Percentiles rank a stretch among this genome's conserved stretches.
Evolutionary conservation across 2,329 filamentous ascomycete species (phyloP).

Genomic region (Fusarium fujikuroi): DNA sequence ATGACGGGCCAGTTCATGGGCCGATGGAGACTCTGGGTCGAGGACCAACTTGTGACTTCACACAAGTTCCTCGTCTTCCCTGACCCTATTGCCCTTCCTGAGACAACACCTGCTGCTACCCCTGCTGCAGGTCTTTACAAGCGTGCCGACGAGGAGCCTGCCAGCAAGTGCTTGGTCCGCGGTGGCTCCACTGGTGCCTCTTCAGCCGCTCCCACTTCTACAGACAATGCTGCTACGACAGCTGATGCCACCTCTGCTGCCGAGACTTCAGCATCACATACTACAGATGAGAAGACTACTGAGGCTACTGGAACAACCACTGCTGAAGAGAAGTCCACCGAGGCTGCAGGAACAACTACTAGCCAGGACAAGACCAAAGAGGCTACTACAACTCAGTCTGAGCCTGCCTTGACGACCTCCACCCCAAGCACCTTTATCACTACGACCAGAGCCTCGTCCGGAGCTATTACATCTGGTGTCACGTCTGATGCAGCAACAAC

Average conservation of each 20-base stretch:
- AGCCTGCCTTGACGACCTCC: neutral
- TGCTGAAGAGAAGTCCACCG: neutral
- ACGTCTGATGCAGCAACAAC: neutral
- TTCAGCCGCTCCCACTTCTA: neutral
- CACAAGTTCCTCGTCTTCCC: slow-evolving; percentile 21
- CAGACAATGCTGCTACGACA: neutral
- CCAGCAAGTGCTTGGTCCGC: slow-evolving; percentile 12
- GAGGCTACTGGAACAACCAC: neutral
- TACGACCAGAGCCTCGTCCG: neutral
- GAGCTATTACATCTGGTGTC: neutral
- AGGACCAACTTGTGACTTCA: slow-evolving; percentile 21
- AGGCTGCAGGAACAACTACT: neutral
- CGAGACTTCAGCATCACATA: neutral
- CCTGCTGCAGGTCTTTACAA: neutral
- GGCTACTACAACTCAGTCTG: neutral
- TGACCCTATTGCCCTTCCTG: neutral
- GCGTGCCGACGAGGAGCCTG: slow-evolving; percentile 7
- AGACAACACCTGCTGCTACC: neutral
- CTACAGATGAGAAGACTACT: neutral
- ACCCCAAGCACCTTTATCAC: slow-evolving; percentile 1
- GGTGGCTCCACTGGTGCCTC: neutral
- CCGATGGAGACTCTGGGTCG: slow-evolving; percentile 38
- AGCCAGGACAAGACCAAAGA: neutral
- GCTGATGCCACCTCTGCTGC: neutral
- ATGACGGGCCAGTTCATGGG: neutral